Evolutionary conservation across 2,329 filamentous ascomycete genomes (phyloP).

Genomic region (Fusarium sambucinum): DNA sequence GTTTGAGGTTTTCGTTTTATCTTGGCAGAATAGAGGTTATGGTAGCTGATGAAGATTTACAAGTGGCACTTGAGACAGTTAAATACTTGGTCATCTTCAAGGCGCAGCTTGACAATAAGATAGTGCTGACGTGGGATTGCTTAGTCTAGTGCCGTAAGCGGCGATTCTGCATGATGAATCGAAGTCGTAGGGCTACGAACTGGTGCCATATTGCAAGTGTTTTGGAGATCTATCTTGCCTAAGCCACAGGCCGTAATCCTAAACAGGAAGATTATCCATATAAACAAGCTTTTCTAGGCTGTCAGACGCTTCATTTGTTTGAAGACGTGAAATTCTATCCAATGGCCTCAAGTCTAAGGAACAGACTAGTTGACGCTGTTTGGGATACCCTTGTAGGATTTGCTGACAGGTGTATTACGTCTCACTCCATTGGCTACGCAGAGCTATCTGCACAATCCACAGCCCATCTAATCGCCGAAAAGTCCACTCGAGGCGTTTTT

Average conservation of each 20-base stretch:
- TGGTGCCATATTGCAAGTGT: too few relatives aligned
- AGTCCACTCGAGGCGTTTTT: neutral
- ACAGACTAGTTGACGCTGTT: neutral
- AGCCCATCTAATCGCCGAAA: neutral
- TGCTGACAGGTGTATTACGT: neutral
- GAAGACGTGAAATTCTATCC: neutral
- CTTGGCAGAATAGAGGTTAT: too few relatives aligned
- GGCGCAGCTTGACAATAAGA: neutral
- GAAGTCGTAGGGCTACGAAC: slow-evolving; percentile 7
- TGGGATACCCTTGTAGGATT: neutral
- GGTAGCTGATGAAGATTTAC: neutral
- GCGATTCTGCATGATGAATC: neutral
- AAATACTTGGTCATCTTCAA: neutral
- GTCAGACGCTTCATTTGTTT: neutral
- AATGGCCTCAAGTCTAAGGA: neutral
- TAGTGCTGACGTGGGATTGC: slow-evolving; percentile 25
- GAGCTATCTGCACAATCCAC: neutral
- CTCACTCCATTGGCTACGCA: neutral
- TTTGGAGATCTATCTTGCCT: neutral
- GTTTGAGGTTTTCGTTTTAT: neutral
- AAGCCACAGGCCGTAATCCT: neutral
- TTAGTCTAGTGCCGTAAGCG: neutral
- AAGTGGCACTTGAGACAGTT: neutral
- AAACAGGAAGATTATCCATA: neutral
- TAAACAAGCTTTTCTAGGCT: neutral